A percentile compares a stretch with the other conserved stretches of the same genome.
Evolutionary conservation across 139 green algal genomes (phyloP).

Genomic region (Haematococcus lacustris): DNA sequence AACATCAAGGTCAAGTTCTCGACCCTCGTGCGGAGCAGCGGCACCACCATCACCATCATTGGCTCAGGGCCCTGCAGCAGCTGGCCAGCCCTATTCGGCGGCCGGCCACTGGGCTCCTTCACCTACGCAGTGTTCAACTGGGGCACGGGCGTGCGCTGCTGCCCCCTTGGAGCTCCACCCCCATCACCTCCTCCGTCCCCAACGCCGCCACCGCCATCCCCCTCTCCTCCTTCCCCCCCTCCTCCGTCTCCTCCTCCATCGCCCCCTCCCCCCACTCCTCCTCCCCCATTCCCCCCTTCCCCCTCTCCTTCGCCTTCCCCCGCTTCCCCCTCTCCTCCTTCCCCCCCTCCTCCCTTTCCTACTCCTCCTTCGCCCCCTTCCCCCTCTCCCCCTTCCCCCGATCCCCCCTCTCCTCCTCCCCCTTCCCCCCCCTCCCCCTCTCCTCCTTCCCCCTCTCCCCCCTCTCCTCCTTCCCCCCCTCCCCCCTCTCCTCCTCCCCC

Average conservation of each 20-base stretch:
- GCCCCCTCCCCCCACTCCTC: conserved; percentile 1
- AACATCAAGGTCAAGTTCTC: no score
- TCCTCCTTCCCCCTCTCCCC: background rate
- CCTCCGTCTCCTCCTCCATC: background rate
- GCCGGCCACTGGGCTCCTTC: no score
- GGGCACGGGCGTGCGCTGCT: no score
- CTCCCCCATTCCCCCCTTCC: background rate
- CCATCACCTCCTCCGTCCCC: no score
- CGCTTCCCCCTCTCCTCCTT: background rate
- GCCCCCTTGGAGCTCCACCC: no score
- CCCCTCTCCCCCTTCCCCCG: background rate
- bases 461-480: background rate
- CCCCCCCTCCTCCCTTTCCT: background rate
- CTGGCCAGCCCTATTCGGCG: no score
- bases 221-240: no score
- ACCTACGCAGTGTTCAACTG: no score
- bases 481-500: conserved; percentile 5
- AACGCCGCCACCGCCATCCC: no score
- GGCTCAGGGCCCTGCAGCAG: no score
- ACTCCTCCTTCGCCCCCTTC: background rate
- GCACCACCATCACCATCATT: background rate
- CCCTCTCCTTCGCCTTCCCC: no score
- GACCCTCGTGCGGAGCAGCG: no score
- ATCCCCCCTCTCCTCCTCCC: background rate
- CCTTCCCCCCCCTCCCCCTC: background rate